These are phyloP conservation scores for Quercus engelmannii DNA, from an alignment of 306 rosid genomes.

Conservation along the genomic window DNA sequence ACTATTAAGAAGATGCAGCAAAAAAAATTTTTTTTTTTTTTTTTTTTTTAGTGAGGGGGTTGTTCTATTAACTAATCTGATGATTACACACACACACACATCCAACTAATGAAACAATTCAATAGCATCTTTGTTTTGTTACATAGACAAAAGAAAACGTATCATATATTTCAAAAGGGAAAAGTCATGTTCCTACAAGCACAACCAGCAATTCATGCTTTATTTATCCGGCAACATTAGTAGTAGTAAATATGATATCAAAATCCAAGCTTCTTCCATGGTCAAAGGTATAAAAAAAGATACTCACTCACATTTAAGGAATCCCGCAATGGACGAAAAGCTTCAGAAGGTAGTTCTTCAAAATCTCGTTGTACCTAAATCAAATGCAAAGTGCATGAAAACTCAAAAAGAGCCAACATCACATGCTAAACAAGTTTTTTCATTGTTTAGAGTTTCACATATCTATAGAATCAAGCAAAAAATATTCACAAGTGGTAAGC, in stretches of 20 bases:
- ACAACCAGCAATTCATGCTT: no score
- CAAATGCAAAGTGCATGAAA: constrained; percentile 20
- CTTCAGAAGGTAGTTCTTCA: constrained; percentile 93
- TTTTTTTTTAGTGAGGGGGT: no score
- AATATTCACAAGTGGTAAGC: neutral
- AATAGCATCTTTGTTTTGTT: no score
- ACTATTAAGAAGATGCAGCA: no score
- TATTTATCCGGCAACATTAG: no score
- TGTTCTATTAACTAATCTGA: no score
- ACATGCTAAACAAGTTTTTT: constrained; percentile 8
- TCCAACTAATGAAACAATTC: no score
- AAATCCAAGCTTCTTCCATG: constrained; percentile 10
- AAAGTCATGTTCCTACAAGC: no score
- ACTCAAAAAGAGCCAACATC: constrained; percentile 26
- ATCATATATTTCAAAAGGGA: no score
- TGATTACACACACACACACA: no score
- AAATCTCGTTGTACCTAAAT: constrained; percentile 90
- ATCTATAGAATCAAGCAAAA: constrained; percentile 8
- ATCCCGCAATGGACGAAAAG: constrained; percentile 90
- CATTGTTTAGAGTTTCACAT: neutral
- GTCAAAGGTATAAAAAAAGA: constrained; percentile 15
- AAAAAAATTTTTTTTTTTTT: no score
- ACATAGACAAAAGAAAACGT: no score
- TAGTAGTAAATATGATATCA: neutral
- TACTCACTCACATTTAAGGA: constrained; percentile 88